Evolutionary conservation across 768 basidiomycete species (phyloP).

Genomic region (Pleurotus giganteus): DNA sequence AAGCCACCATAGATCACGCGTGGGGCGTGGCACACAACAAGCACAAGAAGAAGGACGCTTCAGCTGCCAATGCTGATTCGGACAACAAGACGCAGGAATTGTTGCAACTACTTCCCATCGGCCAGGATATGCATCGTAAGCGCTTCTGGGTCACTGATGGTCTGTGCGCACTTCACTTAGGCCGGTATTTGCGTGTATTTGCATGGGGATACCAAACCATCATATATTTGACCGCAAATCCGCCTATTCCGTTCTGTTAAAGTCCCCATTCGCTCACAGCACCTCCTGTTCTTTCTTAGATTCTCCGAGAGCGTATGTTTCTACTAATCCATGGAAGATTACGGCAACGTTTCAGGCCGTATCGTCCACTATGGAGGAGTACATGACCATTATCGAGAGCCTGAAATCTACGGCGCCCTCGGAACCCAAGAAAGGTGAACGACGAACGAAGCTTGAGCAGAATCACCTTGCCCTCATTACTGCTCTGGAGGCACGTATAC

Average conservation of each 20-base stretch:
- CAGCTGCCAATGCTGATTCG: slow-evolving; percentile 52
- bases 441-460: slow-evolving; percentile 53
- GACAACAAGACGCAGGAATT: slow-evolving; percentile 67
- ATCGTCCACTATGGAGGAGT: slow-evolving; percentile 73
- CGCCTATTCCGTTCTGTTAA: slow-evolving; percentile 29
- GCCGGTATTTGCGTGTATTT: slow-evolving; percentile 76
- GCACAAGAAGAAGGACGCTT: slow-evolving; percentile 75
- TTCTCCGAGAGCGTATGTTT: slow-evolving; percentile 80
- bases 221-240: slow-evolving; percentile 42
- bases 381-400: slow-evolving; percentile 58
- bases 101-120: slow-evolving; percentile 67
- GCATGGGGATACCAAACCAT: slow-evolving; percentile 41
- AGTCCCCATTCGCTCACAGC: slow-evolving; percentile 25
- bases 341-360: slow-evolving; percentile 72
- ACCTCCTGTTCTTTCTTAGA: slow-evolving; percentile 43
- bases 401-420: slow-evolving; percentile 52
- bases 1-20: slow-evolving; percentile 73
- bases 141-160: slow-evolving; percentile 89
- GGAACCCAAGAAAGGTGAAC: slow-evolving; percentile 44
- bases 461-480: slow-evolving; percentile 62
- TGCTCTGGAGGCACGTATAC: slow-evolving; percentile 61
- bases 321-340: slow-evolving; percentile 90
- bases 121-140: slow-evolving; percentile 72
- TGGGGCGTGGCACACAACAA: slow-evolving; percentile 86
- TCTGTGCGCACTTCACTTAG: slow-evolving; percentile 57